Base-by-base conservation (phyloP, 1,284 basidiomycete species). In the Trichosporon sp. region DNA sequence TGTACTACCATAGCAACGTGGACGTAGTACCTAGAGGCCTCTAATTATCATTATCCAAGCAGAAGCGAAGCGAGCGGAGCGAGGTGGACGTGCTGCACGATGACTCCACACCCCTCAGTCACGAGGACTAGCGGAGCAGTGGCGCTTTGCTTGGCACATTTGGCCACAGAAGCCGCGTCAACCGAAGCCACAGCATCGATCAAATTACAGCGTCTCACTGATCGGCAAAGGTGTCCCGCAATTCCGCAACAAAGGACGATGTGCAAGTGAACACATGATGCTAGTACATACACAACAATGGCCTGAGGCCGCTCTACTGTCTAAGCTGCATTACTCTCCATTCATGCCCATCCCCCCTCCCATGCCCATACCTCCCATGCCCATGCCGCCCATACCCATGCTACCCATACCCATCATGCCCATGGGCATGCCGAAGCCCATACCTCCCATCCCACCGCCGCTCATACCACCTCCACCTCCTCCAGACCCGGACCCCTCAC, bases 381-480 rank as follows among this genome's bases (percentile, higher is more conserved):
- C 8, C 54, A 56, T 46, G 32, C 57, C 61, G 2, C 56, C 32
- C 56, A 56, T 32, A 11, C 19, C 56, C 8, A 52, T 19, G 10
- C 46, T 25, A 2, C 23, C 46, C 21, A 31, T 33, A n/a, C 34
- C 56, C 11, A 23, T 27, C 25, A 58, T 37, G 13, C 25, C 25
- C 25, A 44, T 33, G 3, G 59, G 59, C 63, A 64, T 64, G 29
- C 62, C 65, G 36, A 52, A 58, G 5, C 65, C 65, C 65, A 64
- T 64, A 1, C 27, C 27, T 0, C 37, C 33, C 60, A 61, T 59
- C 4, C 34, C 60, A 23, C 46, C 56, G 7, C 36, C 58, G 3
- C 59, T 56, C 44, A 58, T 58, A 36, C 46, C 46, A 1, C 10
- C 21, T 49, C n/a, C 34, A 3, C 37, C 58, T 31, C 16, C 21